Conservation (phyloP, 2,329 filamentous ascomycete species). For the Exophiala dermatitidis region DNA sequence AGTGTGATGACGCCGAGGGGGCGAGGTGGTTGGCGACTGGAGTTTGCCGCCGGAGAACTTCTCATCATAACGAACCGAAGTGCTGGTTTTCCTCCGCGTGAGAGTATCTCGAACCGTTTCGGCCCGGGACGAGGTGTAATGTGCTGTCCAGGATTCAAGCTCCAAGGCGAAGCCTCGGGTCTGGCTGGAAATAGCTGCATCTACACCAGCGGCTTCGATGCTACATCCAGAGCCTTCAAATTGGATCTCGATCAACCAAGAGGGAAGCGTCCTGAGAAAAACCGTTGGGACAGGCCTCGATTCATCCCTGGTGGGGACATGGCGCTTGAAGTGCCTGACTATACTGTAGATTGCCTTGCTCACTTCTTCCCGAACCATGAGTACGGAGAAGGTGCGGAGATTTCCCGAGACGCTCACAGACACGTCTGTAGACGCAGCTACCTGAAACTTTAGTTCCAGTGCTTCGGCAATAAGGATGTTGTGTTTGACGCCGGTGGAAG, state of each 20-base stretch:
- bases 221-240: conserved; percentile 85
- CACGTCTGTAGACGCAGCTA: conserved; percentile 79
- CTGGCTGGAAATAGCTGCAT: conserved; percentile 72
- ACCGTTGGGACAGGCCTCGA: conserved; percentile 38
- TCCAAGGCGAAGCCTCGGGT: conserved; percentile 78
- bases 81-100: conserved; percentile 65
- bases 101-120: conserved; percentile 53
- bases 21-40: conserved; percentile 44
- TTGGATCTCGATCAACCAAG: conserved; percentile 77
- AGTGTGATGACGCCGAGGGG: conserved; percentile 38
- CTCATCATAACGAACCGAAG: conserved; percentile 60
- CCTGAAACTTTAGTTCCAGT: conserved; percentile 75
- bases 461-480: conserved; percentile 82
- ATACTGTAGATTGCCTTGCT: conserved; percentile 89
- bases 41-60: conserved; percentile 49
- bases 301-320: conserved; percentile 52
- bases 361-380: conserved; percentile 86
- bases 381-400: conserved; percentile 78
- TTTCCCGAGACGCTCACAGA: conserved; percentile 72
- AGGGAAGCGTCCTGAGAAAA: conserved; percentile 68
- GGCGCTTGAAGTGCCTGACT: conserved; percentile 68
- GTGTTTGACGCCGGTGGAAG: conserved; percentile 70
- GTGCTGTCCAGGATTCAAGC: conserved; percentile 76
- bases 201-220: conserved; percentile 81
- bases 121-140: conserved; percentile 76